phyloP scores from a whole-genome alignment of 345 rosid species.

The Eucalyptus pauciflora region DNA sequence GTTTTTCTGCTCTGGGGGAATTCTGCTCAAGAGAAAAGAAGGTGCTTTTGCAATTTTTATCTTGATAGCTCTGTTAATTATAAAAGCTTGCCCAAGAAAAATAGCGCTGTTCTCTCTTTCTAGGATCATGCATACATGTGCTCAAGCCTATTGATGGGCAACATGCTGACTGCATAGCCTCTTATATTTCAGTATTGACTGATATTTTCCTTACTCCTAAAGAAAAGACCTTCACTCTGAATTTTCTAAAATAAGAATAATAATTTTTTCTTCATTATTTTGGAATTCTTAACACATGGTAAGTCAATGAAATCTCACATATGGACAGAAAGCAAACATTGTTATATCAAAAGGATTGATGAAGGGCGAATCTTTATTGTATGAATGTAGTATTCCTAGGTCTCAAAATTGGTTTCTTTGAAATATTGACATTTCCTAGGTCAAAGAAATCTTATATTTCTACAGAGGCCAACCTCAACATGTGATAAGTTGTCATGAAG shows the following conservation, averaged over 20 bases:
- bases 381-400: not conserved
- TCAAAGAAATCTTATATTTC: not conserved
- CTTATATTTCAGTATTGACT: not conserved
- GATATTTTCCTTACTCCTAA: not conserved
- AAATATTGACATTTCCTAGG: not conserved
- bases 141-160: not conserved
- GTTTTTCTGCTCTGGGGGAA: slow-evolving; percentile 95
- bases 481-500: not conserved
- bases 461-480: not conserved
- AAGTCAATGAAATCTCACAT: not conserved
- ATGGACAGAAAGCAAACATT: not conserved
- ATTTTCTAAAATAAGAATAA: not conserved
- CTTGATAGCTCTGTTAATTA: not conserved
- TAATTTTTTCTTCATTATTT: not conserved
- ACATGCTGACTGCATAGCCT: not conserved
- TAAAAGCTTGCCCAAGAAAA: not conserved
- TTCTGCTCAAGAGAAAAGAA: slow-evolving; percentile 83
- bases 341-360: not conserved
- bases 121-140: not conserved
- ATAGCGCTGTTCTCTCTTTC: not conserved
- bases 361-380: not conserved
- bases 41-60: slow-evolving; percentile 13
- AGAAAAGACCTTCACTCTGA: not conserved
- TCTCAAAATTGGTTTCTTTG: not conserved
- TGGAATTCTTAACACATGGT: not conserved